Evolutionary conservation across 768 basidiomycete species (phyloP).

Genomic region (Panellus pusillus): DNA sequence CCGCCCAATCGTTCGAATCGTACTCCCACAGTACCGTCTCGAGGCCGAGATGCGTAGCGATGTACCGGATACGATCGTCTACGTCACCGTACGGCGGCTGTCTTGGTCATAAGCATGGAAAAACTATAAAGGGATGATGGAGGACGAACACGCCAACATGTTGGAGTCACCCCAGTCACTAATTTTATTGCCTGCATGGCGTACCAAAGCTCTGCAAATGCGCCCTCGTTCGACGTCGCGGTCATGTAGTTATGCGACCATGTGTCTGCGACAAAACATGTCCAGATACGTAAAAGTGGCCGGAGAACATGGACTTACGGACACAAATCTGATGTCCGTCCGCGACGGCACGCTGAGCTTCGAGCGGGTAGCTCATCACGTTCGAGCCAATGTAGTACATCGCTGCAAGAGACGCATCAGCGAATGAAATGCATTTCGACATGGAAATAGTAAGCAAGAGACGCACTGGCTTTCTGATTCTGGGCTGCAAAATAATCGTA

Average conservation of each 20-base stretch:
- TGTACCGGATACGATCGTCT: constrained; percentile 15
- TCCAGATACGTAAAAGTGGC: too few relatives aligned
- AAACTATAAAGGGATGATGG: not conserved
- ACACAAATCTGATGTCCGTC: constrained; percentile 62
- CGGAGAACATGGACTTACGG: constrained; percentile 39
- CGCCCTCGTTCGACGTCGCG: constrained; percentile 56
- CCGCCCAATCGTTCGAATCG: constrained; percentile 42
- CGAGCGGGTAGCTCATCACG: constrained; percentile 52
- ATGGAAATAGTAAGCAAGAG: too few relatives aligned
- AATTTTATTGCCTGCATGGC: constrained; percentile 59
- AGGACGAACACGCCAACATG: constrained; percentile 46
- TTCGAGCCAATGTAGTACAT: constrained; percentile 66
- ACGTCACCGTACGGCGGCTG: constrained; percentile 16
- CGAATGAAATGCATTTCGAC: too few relatives aligned
- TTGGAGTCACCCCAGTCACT: constrained; percentile 55
- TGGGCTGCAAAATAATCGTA: constrained; percentile 52
- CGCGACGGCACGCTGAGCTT: constrained; percentile 49
- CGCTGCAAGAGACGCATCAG: constrained; percentile 29
- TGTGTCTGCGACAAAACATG: constrained; percentile 34
- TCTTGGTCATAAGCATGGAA: too few relatives aligned
- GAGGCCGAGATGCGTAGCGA: constrained; percentile 9
- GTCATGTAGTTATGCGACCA: constrained; percentile 65
- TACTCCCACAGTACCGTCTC: constrained; percentile 71
- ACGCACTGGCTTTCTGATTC: constrained; percentile 61
- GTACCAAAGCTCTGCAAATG: constrained; percentile 82